Evolutionary conservation across 2,329 filamentous ascomycete genomes (phyloP).

Genomic region (Microsporum ferrugineum): DNA sequence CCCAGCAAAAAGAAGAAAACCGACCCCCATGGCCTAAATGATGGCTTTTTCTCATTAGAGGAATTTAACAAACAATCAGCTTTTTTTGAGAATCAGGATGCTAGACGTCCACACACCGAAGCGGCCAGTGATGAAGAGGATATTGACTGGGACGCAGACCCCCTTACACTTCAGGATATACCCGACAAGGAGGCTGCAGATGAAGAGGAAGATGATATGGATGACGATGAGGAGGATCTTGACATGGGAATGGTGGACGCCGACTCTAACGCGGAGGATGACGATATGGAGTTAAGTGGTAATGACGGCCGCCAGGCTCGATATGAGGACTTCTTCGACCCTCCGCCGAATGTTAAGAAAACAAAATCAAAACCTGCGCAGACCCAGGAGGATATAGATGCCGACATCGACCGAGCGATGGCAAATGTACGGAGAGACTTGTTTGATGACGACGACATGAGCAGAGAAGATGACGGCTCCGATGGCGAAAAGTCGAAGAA

Average conservation of each 20-base stretch:
- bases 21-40: constrained; percentile 79
- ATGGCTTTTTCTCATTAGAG: constrained; percentile 96
- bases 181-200: constrained; percentile 32
- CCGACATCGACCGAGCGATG: constrained; percentile 70
- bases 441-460: constrained; percentile 58
- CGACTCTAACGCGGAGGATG: constrained; percentile 38
- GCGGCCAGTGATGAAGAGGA: constrained; percentile 65
- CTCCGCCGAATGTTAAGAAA: constrained; percentile 55
- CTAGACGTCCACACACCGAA: constrained; percentile 61
- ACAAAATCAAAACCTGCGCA: constrained; percentile 32
- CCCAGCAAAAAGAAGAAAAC: not conserved
- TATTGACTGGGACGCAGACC: constrained; percentile 77
- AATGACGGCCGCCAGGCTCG: constrained; percentile 42
- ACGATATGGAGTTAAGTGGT: constrained; percentile 26
- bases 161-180: constrained; percentile 38
- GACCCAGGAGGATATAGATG: constrained; percentile 6
- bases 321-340: constrained; percentile 71
- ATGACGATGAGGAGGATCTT: constrained; percentile 46
- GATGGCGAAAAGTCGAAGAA: constrained; percentile 44
- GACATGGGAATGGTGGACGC: not conserved
- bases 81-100: constrained; percentile 76
- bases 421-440: constrained; percentile 77
- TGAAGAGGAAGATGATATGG: constrained; percentile 55
- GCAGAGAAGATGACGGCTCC: constrained; percentile 43
- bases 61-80: constrained; percentile 93